A percentile compares a stretch with the other conserved stretches of the same genome.
Evolutionary conservation across 371 early-diverging fungal genomes (phyloP).

Genomic region (Mucor irregularis): DNA sequence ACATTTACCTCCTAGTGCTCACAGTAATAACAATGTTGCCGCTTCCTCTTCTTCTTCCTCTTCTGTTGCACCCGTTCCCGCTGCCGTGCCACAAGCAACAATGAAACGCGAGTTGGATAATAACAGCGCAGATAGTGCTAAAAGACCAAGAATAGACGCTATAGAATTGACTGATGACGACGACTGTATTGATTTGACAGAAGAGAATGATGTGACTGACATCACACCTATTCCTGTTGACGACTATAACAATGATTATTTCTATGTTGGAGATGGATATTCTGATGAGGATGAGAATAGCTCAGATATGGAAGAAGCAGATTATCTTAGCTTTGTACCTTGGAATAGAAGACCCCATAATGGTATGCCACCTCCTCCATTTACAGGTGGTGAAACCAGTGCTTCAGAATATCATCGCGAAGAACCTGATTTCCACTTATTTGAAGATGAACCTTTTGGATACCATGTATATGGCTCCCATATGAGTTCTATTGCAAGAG

Average conservation of each 20-base stretch:
- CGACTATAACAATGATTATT: neutral
- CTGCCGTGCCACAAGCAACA: neutral
- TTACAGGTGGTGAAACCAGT: neutral
- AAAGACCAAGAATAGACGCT: neutral
- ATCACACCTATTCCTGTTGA: neutral
- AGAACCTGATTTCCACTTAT: neutral
- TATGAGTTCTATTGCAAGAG: constrained; percentile 4
- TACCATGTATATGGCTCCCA: neutral
- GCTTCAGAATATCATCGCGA: neutral
- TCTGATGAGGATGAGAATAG: neutral
- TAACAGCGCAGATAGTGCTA: neutral
- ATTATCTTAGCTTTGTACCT: constrained; percentile 5
- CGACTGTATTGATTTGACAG: constrained; percentile 19
- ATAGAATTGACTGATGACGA: constrained; percentile 10
- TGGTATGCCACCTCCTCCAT: neutral
- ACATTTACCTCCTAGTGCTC: neutral
- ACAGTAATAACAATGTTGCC: no score
- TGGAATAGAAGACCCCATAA: neutral
- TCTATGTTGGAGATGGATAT: no score
- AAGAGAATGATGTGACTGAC: neutral
- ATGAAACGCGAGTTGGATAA: constrained; percentile 3
- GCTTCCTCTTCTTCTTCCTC: neutral
- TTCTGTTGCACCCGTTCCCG: neutral
- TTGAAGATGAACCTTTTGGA: neutral
- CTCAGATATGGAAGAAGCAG: neutral